Conservation (phyloP, 129 eudicot genomes). For the Daucus carota region DNA sequence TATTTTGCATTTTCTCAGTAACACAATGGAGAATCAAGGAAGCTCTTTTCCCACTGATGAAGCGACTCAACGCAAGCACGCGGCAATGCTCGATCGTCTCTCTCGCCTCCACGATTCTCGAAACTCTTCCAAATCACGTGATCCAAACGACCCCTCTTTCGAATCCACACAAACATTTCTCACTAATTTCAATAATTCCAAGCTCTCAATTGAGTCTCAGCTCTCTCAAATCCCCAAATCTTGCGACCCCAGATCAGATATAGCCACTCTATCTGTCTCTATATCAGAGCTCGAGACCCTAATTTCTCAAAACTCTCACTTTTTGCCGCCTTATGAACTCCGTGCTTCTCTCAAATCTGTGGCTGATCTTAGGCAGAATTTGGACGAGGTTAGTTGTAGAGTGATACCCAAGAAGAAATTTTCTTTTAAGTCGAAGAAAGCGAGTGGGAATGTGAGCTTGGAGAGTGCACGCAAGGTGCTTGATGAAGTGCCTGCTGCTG, state of each 20-base stretch:
- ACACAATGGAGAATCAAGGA: too few species aligned
- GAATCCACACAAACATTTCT: constrained; percentile 73
- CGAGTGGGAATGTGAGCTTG: constrained; percentile 8
- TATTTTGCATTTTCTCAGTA: too few species aligned
- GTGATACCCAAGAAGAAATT: constrained; percentile 71
- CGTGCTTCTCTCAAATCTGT: constrained; percentile 58
- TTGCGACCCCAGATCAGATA: constrained; percentile 38
- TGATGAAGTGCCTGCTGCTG: neutral
- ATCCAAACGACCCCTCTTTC: constrained; percentile 22
- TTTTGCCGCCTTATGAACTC: constrained; percentile 71
- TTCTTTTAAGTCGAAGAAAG: constrained; percentile 46
- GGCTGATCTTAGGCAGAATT: constrained; percentile 43
- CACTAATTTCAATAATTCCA: constrained; percentile 39
- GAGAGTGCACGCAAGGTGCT: neutral
- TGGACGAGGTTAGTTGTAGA: constrained; percentile 37
- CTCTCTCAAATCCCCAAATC: constrained; percentile 37
- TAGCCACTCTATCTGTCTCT: constrained; percentile 36
- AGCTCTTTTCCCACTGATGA: too few species aligned
- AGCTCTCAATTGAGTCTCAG: constrained; percentile 45
- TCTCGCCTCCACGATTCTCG: constrained; percentile 68
- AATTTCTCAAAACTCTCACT: constrained; percentile 65
- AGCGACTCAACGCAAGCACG: constrained; percentile 41
- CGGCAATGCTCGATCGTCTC: constrained; percentile 78
- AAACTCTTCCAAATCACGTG: constrained; percentile 15
- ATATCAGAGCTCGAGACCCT: constrained; percentile 66